Evolutionary conservation across 257 asterid species (phyloP).

Genomic region (Dorcoceras hygrometricum): DNA sequence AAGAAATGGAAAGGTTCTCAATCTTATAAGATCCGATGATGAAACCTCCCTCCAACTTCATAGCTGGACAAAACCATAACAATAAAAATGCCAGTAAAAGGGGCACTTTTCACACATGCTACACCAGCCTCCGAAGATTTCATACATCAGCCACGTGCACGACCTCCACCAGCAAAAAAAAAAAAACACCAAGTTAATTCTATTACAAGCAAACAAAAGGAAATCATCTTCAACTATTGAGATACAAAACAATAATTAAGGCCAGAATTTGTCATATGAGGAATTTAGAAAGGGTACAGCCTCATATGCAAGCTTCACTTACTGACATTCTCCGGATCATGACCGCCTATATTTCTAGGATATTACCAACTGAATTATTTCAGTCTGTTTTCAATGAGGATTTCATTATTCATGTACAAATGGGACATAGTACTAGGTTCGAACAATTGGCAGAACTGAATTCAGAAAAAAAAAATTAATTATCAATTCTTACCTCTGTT

Average conservation of each 20-base stretch:
- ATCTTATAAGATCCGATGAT: not conserved
- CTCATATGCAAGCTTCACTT: not conserved
- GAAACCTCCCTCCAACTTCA: not conserved
- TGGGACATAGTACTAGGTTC: not conserved
- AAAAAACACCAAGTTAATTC: not conserved
- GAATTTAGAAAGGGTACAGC: not conserved
- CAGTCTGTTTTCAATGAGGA: not conserved
- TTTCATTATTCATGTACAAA: not conserved
- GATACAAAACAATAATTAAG: not conserved
- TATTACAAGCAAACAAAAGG: not conserved
- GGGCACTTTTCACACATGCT: constrained; percentile 14
- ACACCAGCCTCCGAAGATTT: constrained; percentile 1
- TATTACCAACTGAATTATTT: not conserved
- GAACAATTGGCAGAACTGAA: not conserved
- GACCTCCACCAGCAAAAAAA: constrained; percentile 40
- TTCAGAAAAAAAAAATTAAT: not conserved
- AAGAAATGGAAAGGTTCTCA: too few relatives aligned
- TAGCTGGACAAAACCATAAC: constrained; percentile 6
- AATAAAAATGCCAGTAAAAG: constrained; percentile 21
- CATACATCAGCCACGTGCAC: constrained; percentile 40
- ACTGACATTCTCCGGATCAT: not conserved
- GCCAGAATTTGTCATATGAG: not conserved
- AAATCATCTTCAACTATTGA: not conserved
- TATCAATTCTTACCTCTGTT: constrained; percentile 36
- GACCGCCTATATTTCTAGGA: not conserved